Evolutionary conservation across 2,329 filamentous ascomycete species (phyloP), one percentile per base, ranked within the genome.

Genomic region (Hypoxylon sp.): DNA sequence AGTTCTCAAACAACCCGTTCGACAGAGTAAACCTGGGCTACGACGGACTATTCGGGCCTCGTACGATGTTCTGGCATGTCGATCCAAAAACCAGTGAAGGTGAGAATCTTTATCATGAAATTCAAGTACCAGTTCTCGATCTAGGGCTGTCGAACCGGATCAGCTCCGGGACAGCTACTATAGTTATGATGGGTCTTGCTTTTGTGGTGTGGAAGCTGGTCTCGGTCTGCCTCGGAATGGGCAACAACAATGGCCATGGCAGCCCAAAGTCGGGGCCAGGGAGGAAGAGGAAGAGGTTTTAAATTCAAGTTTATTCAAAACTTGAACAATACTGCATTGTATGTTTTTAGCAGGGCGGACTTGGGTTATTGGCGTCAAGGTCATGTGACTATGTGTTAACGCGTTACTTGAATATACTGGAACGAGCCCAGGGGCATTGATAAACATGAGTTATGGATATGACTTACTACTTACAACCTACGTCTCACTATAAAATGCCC

Each of bases 11-110:
- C 4, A 97, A 91, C 74, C 95, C 95, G 0, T 98, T 98, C 78
- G 94, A 97, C 77, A 84, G 92, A 5, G 81, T 85, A n/a, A 88
- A 93, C 74, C 74, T 97, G n/a, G 94, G 94, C 0, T 97, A 94
- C 77, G 95, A 97, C 70, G 87, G 85, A 0, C 78, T 96, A 7
- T 97, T 97, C 76, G 88, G 87, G 1, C 85, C 88, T 0, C 85
- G 87, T 52, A 97, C 93, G 0, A 84, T 92, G 75, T 97, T 97
- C 76, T 96, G 94, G 84, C 93, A 97, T 76, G 77, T 92, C 1
- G 81, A 84, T 34, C 90, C 90, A 1, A 74, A 74, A n/a, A 77
- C 84, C 1, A 62, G 70, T 29, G 70, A 56, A 0, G 73, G 74
- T 6, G 71, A 72, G 30, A 76, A 74, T 50, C 78, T 92, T 21